Evolutionary conservation across 2,329 filamentous ascomycete species (phyloP).

Genomic region (Clarireedia paspali): DNA sequence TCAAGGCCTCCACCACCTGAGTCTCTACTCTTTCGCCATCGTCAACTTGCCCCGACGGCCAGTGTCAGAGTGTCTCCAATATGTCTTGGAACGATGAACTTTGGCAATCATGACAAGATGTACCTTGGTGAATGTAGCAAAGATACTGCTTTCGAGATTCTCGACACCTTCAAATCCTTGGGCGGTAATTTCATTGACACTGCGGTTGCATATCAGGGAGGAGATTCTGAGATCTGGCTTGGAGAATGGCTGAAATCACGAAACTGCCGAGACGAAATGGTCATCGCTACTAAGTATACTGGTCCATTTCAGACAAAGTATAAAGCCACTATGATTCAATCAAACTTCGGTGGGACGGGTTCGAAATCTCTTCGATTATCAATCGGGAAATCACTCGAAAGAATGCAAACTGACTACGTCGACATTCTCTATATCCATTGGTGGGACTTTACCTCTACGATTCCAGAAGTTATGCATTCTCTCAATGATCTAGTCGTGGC

Average conservation of each 20-base stretch:
- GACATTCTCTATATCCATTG: slow-evolving; percentile 58
- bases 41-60: slow-evolving; percentile 51
- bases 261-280: slow-evolving; percentile 55
- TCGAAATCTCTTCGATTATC: slow-evolving; percentile 52
- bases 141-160: slow-evolving; percentile 43
- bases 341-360: slow-evolving; percentile 51
- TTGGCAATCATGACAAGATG: slow-evolving; percentile 40
- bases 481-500: slow-evolving; percentile 51
- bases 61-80: slow-evolving; percentile 60
- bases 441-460: slow-evolving; percentile 61
- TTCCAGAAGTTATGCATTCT: slow-evolving; percentile 61
- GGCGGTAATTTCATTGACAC: slow-evolving; percentile 67
- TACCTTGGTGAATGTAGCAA: slow-evolving; percentile 42
- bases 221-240: slow-evolving; percentile 56
- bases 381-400: slow-evolving; percentile 47
- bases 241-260: slow-evolving; percentile 64
- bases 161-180: slow-evolving; percentile 47
- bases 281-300: slow-evolving; percentile 56
- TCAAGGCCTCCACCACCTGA: background rate
- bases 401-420: slow-evolving; percentile 61
- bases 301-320: slow-evolving; percentile 27
- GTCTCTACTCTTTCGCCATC: background rate
- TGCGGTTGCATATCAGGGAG: slow-evolving; percentile 56
- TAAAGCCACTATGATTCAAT: slow-evolving; percentile 25
- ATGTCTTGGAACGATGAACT: slow-evolving; percentile 58